Base-by-base conservation (phyloP, 2,329 filamentous ascomycete genomes). In the Colletotrichum kahawae region DNA sequence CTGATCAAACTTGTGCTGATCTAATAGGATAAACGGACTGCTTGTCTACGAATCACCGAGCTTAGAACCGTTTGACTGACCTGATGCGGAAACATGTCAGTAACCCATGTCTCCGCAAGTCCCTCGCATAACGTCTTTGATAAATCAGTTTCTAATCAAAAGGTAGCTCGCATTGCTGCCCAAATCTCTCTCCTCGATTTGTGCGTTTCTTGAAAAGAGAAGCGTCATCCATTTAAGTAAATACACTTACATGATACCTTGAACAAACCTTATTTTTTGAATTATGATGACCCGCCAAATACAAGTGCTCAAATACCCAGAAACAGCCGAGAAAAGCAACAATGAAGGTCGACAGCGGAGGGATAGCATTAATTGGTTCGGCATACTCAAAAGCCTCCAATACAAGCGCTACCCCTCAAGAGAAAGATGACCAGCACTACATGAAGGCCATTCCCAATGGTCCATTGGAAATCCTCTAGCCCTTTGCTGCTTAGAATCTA, bases 251-350 rank as follows among this genome's bases (percentile, higher is more conserved):
- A 43, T 5, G 9, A n/a, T n/a, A 43, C 9, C 5, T n/a, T n/a
- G 2, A 8, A 9, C 2, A 18, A 43, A n/a, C 1, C 4, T n/a
- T 12, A 7, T 2, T 43, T n/a, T n/a, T 10, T 1, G 4, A 5
- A 5, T 10, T n/a, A 43, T 43, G 38, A 10, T 43, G 4, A 9
- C 6, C 9, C 14, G 4, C 4, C 4, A 6, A 4, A 43, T n/a
- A n/a, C 2, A 5, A 43, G 9, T 5, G 1, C 18, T 1, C 18
- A 43, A 43, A 12, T n/a, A n/a, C 9, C 18, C 9, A 43, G 2
- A 0, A 5, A 43, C 18, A 12, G 18, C 38, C 9, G 18, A 43
- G 4, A 18, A n/a, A 43, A 43, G 38, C 38, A n/a, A 10, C 4
- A n/a, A n/a, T n/a, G 18, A 18, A 5, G 2, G 4, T 4, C 4